These are phyloP conservation scores for Cryptococcus sp. DNA, from an alignment of 1,284 basidiomycete genomes.

Conservation along the genomic window DNA sequence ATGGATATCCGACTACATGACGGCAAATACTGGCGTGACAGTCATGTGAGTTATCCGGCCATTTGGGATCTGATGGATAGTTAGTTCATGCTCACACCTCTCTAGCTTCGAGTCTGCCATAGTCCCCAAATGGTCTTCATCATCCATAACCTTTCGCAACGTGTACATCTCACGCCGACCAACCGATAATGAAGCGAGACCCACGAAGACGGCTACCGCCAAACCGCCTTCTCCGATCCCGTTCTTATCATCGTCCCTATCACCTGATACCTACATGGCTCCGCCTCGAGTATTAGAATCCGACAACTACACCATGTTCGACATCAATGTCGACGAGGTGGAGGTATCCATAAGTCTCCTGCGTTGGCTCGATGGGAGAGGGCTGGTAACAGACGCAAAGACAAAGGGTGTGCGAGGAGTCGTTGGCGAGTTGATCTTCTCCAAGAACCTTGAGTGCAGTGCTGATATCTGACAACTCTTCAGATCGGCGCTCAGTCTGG, in stretches of 20 bases:
- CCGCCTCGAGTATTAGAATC: conserved; percentile 30
- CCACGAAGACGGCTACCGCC: conserved; percentile 31
- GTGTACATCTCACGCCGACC: conserved; percentile 90
- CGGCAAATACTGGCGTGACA: conserved; percentile 86
- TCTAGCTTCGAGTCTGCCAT: conserved; percentile 87
- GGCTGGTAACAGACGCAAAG: conserved; percentile 84
- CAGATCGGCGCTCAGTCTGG: conserved; percentile 85
- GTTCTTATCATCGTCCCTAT: conserved; percentile 42
- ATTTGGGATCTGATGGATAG: not conserved
- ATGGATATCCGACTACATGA: conserved; percentile 89
- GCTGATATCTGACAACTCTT: not conserved
- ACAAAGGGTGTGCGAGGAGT: conserved; percentile 93
- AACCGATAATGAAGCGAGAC: conserved; percentile 33
- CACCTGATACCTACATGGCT: conserved; percentile 40
- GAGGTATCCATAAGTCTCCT: conserved; percentile 93
- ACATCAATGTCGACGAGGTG: conserved; percentile 87
- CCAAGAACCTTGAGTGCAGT: not conserved
- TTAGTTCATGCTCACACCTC: conserved; percentile 6
- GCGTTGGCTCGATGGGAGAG: conserved; percentile 95
- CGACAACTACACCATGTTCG: conserved; percentile 80
- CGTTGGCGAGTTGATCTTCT: conserved; percentile 63
- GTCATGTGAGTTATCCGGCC: conserved; percentile 61
- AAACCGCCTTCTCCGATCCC: conserved; percentile 41
- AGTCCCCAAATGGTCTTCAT: conserved; percentile 96
- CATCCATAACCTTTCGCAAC: conserved; percentile 92